These are phyloP conservation scores for Scytalidium sp. DNA, from an alignment of 2,329 filamentous ascomycete species.

Conservation along the genomic window DNA sequence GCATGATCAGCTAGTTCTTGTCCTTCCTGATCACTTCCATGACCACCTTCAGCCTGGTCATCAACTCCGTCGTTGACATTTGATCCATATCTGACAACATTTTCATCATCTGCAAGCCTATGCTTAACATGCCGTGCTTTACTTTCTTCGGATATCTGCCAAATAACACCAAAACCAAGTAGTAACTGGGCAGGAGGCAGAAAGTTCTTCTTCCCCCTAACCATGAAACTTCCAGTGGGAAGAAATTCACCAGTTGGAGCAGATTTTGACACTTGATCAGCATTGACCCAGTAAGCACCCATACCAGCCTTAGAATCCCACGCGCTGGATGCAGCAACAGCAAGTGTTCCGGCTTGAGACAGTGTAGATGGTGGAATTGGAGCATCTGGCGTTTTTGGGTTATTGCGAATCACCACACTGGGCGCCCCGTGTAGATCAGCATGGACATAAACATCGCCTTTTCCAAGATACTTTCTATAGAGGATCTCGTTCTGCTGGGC, in stretches of 20 bases:
- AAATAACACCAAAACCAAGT: slow-evolving; percentile 84
- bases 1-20: slow-evolving; percentile 10
- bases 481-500: slow-evolving; percentile 85
- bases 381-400: slow-evolving; percentile 69
- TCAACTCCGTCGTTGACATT: neutral
- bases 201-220: slow-evolving; percentile 87
- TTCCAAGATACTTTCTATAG: slow-evolving; percentile 82
- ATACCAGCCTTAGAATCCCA: slow-evolving; percentile 98
- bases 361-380: slow-evolving; percentile 90
- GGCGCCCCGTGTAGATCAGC: slow-evolving; percentile 84
- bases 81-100: neutral
- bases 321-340: slow-evolving; percentile 80
- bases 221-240: slow-evolving; percentile 72
- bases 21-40: neutral
- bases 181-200: slow-evolving; percentile 83
- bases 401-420: slow-evolving; percentile 89
- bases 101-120: slow-evolving; percentile 44
- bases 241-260: slow-evolving; percentile 78
- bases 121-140: slow-evolving; percentile 78
- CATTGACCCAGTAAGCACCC: slow-evolving; percentile 93
- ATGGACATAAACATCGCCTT: slow-evolving; percentile 89
- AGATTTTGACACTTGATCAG: slow-evolving; percentile 86
- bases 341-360: slow-evolving; percentile 82
- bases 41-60: neutral
- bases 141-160: slow-evolving; percentile 85